Evolutionary conservation across 495 filamentous ascomycete genomes (phyloP).

Genomic region (Penicillium coprophilum): DNA sequence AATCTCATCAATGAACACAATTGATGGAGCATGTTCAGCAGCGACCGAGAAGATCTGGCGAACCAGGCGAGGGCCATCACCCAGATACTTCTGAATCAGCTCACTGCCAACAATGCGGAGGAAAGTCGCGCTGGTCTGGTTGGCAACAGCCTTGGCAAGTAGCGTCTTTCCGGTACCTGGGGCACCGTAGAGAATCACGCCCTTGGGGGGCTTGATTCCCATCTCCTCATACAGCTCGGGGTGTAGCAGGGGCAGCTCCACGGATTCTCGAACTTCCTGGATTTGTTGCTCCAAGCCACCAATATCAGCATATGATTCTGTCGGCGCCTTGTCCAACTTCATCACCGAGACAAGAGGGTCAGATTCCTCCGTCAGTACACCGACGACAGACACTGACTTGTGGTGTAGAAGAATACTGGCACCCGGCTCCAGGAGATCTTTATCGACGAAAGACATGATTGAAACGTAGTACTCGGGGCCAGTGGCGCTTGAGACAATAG

Average conservation of each 20-base stretch:
- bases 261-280: conserved; percentile 95
- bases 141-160: conserved; percentile 95
- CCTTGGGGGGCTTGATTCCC: conserved; percentile 99
- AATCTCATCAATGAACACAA: conserved; percentile 99
- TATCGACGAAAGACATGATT: conserved; percentile 99
- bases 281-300: conserved; percentile 94
- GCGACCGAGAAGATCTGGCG: conserved; percentile 98
- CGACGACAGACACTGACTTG: conserved; percentile 96
- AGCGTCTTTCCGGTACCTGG: conserved; percentile 98
- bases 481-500: conserved; percentile 95
- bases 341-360: conserved; percentile 97
- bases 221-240: conserved; percentile 99
- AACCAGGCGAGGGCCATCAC: conserved; percentile 91
- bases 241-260: conserved; percentile 93
- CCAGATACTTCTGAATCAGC: conserved; percentile 98
- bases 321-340: conserved; percentile 99
- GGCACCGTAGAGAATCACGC: conserved; percentile 97
- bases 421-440: conserved; percentile 94
- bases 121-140: conserved; percentile 98
- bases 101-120: conserved; percentile 96
- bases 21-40: conserved; percentile 92
- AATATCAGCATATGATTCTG: conserved; percentile 98
- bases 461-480: conserved; percentile 99
- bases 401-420: conserved; percentile 95
- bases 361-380: conserved; percentile 93